Base-by-base conservation (phyloP, 495 filamentous ascomycete species). In the Daldinia vernicosa region DNA sequence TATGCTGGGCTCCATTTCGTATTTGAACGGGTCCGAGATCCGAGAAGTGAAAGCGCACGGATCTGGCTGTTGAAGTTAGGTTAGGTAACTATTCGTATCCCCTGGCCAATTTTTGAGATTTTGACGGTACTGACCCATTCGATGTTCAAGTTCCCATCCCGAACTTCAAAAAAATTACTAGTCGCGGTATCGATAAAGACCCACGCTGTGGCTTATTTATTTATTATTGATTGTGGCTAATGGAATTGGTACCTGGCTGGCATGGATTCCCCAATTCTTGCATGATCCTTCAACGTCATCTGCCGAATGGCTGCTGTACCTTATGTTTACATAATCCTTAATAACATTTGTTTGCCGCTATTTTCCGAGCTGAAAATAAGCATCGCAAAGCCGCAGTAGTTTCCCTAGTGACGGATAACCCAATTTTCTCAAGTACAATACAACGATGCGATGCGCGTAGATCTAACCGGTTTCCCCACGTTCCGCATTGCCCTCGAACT, bases 1-100 rank as follows among this genome's bases (percentile, higher is more conserved):
- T 26, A 79, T 77, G 24, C 51, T 73, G 11, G 75, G 64, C 55
- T 83, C 82, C 83, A 85, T 85, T 32, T 22, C 76, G 45, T 50
- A 51, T 45, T 54, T 9, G 2, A 12, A 45, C 9, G 4, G 11
- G 14, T 12, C 4, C 17, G 22, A 67, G 17, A 22, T 14, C 4
- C 24, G 27, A 50, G 56, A 61, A 53, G 15, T 17, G 4, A 15
- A 12, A 40, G 40, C 27, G 22, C 12, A 55, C 47, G 30, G 58
- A 68, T 56, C 28, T 61, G 1, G 47, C 56, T 9, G 67, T 62
- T 12, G 24, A 53, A 45, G n/a, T 24, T 24, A n/a, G n/a, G n/a
- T n/a, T n/a, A n/a, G n/a, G n/a, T n/a, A 19, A 39, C 14, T 11
- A 28, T 28, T 55, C 26, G 26, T 32, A 33, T 57, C 22, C 30